Percentiles rank a stretch among this genome's conserved stretches.
Conservation (phyloP, 495 filamentous ascomycete species). For the Extremus antarcticus region DNA sequence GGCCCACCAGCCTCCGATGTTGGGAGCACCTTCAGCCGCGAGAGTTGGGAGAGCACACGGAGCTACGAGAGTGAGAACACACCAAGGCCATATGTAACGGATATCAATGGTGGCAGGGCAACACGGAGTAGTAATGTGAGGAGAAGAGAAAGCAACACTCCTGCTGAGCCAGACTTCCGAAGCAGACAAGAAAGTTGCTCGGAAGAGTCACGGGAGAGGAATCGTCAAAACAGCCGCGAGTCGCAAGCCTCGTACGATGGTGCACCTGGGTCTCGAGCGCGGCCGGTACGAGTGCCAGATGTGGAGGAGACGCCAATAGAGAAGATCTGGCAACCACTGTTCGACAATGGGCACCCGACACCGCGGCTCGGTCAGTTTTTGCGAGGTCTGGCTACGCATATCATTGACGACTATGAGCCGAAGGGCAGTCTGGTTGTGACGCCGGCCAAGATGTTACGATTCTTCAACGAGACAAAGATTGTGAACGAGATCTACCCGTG, state of each 20-base stretch:
- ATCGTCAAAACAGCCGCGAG: constrained; percentile 3
- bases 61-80: constrained; percentile 3
- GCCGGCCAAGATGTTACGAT: constrained; percentile 66
- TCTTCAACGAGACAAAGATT: constrained; percentile 58
- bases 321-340: constrained; percentile 66
- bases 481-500: constrained; percentile 56
- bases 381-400: constrained; percentile 62
- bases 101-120: not conserved
- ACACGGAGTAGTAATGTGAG: not conserved
- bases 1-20: constrained; percentile 5
- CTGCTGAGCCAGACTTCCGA: not conserved
- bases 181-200: constrained; percentile 5
- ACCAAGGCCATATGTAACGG: not conserved
- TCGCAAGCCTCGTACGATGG: constrained; percentile 1
- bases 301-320: constrained; percentile 49
- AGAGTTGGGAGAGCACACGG: constrained; percentile 1
- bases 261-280: constrained; percentile 34
- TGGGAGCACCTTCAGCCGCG: constrained; percentile 8
- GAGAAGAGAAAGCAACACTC: not conserved
- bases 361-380: constrained; percentile 59
- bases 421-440: constrained; percentile 67
- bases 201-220: not conserved
- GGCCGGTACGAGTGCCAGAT: constrained; percentile 28
- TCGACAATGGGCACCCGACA: constrained; percentile 61
- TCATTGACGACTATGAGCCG: constrained; percentile 74